Conservation (phyloP, 2,329 filamentous ascomycete genomes). For the Aspergillus bombycis region DNA sequence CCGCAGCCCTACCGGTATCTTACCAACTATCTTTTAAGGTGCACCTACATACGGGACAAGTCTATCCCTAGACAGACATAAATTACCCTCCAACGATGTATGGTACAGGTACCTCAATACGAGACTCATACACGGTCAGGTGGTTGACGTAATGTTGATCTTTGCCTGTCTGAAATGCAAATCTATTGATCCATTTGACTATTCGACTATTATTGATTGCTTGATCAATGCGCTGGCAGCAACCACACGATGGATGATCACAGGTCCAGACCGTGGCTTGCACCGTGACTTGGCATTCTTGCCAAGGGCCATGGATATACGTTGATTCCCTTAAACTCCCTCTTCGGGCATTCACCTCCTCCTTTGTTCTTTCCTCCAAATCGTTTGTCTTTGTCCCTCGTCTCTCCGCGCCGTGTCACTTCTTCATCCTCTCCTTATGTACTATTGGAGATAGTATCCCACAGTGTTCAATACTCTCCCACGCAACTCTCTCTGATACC, state of each 20-base stretch:
- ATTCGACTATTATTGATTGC: neutral
- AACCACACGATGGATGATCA: neutral
- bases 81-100: neutral
- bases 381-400: neutral
- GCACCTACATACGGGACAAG: neutral
- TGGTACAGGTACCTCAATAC: neutral
- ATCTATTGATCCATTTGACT: neutral
- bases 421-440: neutral
- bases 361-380: neutral
- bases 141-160: neutral
- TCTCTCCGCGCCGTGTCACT: neutral
- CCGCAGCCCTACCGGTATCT: neutral
- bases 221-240: neutral
- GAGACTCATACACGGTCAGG: neutral
- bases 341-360: neutral
- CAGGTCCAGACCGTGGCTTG: neutral
- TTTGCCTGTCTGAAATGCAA: neutral
- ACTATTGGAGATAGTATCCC: neutral
- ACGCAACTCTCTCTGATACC: too few species aligned
- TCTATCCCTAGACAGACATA: neutral
- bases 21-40: neutral
- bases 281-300: neutral
- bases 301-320: neutral
- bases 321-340: neutral
- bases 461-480: too few species aligned